Base-by-base conservation (phyloP, 2,329 filamentous ascomycete genomes). In the Didymella segeticola region DNA sequence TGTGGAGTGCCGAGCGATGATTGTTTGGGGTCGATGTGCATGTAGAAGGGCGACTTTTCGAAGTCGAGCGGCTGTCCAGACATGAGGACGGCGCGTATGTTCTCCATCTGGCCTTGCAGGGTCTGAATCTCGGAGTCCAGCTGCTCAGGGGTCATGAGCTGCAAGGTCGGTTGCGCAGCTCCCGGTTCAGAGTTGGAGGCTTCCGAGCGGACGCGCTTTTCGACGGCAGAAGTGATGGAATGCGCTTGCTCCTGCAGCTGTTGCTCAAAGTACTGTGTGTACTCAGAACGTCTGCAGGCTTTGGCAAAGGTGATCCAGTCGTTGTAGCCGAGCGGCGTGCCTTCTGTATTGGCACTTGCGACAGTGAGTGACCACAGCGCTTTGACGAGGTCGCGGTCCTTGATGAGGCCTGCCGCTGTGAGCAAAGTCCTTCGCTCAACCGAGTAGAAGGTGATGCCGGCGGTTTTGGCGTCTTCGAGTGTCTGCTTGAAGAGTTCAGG, bases 31-130 rank as follows among this genome's bases (percentile, higher is more conserved):
- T 63, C 63, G 23, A 79, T 55, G 22, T 68, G 71, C 66, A 78
- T 75, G 15, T 75, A 70, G 19, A 78, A 61, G 5, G 68, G 67
- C 12, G 71, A 67, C 3, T 64, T 53, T 14, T 58, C 63, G 30
- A 78, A 67, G 60, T 78, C 69, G 22, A 75, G 67, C 7, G 72
- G 62, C 20, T 62, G 58, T 5, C 66, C 67, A 8, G 71, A 69
- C 69, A 73, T 71, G 43, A 71, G 41, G 1, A 70, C 63, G 4
- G 66, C 60, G 27, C 64, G 60, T 6, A 74, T 63, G 36, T 70
- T 66, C 29, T 55, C 56, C 43, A 71, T 60, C 25, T 71, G 66
- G 15, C 47, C 31, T 29, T 66, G 63, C 15, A 75, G 53, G 8
- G 33, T 43, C 2, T 62, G 53, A 3, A 74, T 46, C 30, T 66